Evolutionary conservation across 805 yeast genomes (phyloP).

Genomic region (Nakazawaea siamensis): DNA sequence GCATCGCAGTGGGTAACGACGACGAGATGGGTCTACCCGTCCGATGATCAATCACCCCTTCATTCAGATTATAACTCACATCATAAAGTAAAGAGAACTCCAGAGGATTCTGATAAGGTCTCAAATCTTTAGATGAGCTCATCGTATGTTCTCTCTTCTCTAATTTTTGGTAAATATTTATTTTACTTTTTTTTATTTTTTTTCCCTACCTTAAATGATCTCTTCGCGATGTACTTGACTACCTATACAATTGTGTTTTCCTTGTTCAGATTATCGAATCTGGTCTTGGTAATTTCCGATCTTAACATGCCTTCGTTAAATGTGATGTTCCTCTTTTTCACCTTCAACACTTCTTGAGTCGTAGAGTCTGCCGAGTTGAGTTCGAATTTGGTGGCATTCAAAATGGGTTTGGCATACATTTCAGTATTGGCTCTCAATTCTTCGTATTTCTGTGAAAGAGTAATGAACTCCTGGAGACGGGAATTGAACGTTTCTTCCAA

Average conservation of each 20-base stretch:
- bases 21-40: constrained; percentile 25
- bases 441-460: constrained; percentile 3
- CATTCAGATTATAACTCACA: constrained; percentile 22
- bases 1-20: constrained; percentile 20
- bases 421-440: constrained; percentile 7
- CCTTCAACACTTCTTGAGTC: too few species aligned
- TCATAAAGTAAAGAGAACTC: constrained; percentile 26
- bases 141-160: too few species aligned
- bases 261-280: too few species aligned
- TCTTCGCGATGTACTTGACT: too few species aligned
- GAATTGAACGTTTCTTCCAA: too few species aligned
- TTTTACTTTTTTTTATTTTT: too few species aligned
- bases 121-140: constrained; percentile 10
- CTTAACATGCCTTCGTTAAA: constrained; percentile 9
- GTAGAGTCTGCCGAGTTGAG: too few species aligned
- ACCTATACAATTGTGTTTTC: too few species aligned
- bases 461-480: constrained; percentile 1
- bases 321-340: constrained; percentile 5
- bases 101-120: constrained; percentile 23
- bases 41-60: constrained; percentile 26
- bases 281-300: too few species aligned
- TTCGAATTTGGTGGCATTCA: constrained; percentile 9
- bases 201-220: too few species aligned
- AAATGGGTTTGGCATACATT: background rate
- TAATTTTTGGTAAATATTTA: background rate